Evolutionary conservation across 2,329 filamentous ascomycete species (phyloP), one percentile per base, ranked within the genome.

Genomic region (Aspergillus neotritici): DNA sequence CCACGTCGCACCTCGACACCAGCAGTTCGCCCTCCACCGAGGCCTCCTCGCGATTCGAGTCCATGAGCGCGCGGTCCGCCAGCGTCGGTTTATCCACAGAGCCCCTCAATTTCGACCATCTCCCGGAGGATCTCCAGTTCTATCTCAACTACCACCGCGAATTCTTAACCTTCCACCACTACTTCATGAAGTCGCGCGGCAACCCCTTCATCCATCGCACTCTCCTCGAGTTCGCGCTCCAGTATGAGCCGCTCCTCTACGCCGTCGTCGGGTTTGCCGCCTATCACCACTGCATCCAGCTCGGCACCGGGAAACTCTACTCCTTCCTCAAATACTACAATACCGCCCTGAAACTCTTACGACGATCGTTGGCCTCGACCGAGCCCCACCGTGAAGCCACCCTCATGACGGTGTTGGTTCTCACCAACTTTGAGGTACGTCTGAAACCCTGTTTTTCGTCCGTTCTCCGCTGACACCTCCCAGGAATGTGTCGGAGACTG

Each of bases 401-500:
- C 0, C 72, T 97, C 28, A 65, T 96, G 47, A 94, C 91, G 0
- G 90, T 97, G 14, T 70, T 98, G 33, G 90, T 97, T 58, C 77
- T 97, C 38, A 89, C 90, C 43, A 94, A 87, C 3, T 93, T 96
- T 43, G 93, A 98, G 79, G 89, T 94, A 74, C 59, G 72, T 51
- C 13, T 25, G 9, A 25, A 37, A n/a, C n/a, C n/a, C n/a, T n/a
- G n/a, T n/a, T 31, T 32, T 45, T 52, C 40, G 16, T 30, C 21
- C 9, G 34, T 29, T 28, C 31, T 43, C 21, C 30, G 46, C 47
- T 58, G 15, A 61, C 41, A 30, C 37, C 34, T 17, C 40, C 34
- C 57, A 95, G 88, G 93, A 97, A 68, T 94, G 89, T 57, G 76
- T 97, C 35, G 93, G 93, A 10, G 93, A 98, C 62, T 97, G 89